Base-by-base conservation (phyloP, 164 flowering plant species). In the Berberis thunbergii region DNA sequence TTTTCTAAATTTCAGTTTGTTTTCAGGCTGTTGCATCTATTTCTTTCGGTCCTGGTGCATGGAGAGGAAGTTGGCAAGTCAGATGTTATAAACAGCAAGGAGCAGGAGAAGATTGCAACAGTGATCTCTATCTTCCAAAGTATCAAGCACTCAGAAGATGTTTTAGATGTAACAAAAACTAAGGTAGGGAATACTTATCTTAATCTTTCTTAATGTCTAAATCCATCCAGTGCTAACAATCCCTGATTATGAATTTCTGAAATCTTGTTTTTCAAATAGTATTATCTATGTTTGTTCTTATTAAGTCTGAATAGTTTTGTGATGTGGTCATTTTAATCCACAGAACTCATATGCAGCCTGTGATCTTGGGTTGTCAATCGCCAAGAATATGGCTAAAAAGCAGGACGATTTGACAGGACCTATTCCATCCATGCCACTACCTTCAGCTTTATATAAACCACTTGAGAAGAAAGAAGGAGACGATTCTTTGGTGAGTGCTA, bases 291-390 rank as follows among this genome's bases (percentile, higher is more conserved):
- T 1, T 0, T 2, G 11, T 26, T 63, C 26, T 53, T 1, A 42
- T 40, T 12, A 43, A 48, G n/a, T 10, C 40, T 7, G 4, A 45
- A 54, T 13, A 10, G 4, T 42, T 54, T 54, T 60, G 0, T 72
- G 54, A 55, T 63, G 38, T 60, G 59, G 6, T 58, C 39, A 58
- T 59, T 69, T 49, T 49, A 43, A 57, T 77, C 71, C 10, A 44
- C 96, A 93, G 98, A 85, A 83, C 57, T 85, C 88, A 13, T 80
- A 87, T 77, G 96, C 89, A 41, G 79, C 91, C 2, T 85, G 87
- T 78, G 97, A 94, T 68, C 86, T 91, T 74, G 97, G 94, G 12
- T 64, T 91, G 66, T 74, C 86, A 53, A 82, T 91, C 41, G 64
- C 68, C 63, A 91, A 89, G 83, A 84, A 81, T 60, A 73, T 94